Conservation (phyloP, 192 early-diverging fungal species). For the Dissophora ornata region DNA sequence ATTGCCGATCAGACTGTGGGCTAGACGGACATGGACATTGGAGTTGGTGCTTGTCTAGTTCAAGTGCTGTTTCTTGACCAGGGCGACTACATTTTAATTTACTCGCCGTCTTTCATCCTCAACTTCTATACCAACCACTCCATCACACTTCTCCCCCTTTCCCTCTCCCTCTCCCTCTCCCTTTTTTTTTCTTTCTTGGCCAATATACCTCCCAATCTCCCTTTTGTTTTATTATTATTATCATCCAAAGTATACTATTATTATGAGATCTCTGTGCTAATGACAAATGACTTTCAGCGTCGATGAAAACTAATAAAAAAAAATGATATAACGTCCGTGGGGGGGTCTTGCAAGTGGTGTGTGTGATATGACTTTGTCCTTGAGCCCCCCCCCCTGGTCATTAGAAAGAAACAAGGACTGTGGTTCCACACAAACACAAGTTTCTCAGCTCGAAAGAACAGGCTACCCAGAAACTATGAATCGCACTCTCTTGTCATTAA, state of each 20-base stretch:
- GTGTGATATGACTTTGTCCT: too few species aligned
- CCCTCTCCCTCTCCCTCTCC: neutral
- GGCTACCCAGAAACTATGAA: too few species aligned
- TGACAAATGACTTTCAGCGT: neutral
- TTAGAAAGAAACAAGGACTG: too few species aligned
- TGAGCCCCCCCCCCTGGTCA: too few species aligned
- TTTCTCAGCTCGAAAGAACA: too few species aligned
- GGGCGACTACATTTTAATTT: neutral
- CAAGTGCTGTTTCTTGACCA: too few species aligned
- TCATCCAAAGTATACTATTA: conserved; percentile 1
- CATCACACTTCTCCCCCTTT: neutral
- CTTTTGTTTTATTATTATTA: neutral
- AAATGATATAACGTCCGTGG: neutral
- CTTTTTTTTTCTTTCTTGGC: neutral
- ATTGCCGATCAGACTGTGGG: conserved; percentile 75
- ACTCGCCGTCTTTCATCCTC: neutral
- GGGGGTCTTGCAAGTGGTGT: too few species aligned
- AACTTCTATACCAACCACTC: neutral
- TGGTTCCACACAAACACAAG: too few species aligned
- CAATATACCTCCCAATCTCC: neutral
- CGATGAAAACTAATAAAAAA: conserved; percentile 8
- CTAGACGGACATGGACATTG: conserved; percentile 82
- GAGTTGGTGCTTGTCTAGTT: conserved; percentile 77
- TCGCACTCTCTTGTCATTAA: too few species aligned
- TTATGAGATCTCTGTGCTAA: conserved; percentile 13